phyloP scores from a whole-genome alignment of 176 grass and related monocot genomes.

The Alopecurus myosuroides region DNA sequence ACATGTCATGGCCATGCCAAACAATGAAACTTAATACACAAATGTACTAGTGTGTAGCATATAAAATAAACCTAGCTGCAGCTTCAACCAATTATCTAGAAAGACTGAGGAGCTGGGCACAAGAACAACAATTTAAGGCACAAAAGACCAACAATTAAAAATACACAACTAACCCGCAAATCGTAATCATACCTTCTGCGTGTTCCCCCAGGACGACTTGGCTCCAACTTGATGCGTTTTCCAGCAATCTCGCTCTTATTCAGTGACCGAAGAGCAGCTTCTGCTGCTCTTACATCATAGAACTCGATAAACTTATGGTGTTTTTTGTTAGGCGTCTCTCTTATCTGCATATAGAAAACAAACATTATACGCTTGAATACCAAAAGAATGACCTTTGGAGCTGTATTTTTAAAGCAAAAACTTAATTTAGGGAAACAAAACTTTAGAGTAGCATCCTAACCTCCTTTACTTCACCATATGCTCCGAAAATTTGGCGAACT shows the following conservation, averaged over 20 bases:
- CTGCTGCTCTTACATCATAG: constrained; percentile 91
- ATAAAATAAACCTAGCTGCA: not conserved
- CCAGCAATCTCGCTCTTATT: constrained; percentile 97
- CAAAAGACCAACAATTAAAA: constrained; percentile 5
- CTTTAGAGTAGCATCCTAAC: constrained; percentile 28
- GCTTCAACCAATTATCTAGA: constrained; percentile 6
- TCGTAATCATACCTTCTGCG: constrained; percentile 69
- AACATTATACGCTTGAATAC: constrained; percentile 16
- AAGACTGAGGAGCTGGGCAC: not conserved
- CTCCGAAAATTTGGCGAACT: constrained; percentile 70
- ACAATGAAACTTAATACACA: not conserved
- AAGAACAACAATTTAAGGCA: not conserved
- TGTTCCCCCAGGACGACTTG: constrained; percentile 83
- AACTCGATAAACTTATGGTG: constrained; percentile 98
- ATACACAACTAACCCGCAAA: constrained; percentile 2
- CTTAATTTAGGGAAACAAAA: not conserved
- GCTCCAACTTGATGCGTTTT: constrained; percentile 91
- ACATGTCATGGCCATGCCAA: not conserved
- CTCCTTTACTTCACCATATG: constrained; percentile 96
- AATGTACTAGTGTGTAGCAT: not conserved
- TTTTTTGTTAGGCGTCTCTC: constrained; percentile 94
- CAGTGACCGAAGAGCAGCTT: constrained; percentile 79
- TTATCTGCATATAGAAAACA: constrained; percentile 50
- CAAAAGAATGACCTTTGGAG: not conserved
- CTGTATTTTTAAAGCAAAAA: not conserved